Conservation (phyloP, 805 yeast genomes). For the Suhomyces emberorum region DNA sequence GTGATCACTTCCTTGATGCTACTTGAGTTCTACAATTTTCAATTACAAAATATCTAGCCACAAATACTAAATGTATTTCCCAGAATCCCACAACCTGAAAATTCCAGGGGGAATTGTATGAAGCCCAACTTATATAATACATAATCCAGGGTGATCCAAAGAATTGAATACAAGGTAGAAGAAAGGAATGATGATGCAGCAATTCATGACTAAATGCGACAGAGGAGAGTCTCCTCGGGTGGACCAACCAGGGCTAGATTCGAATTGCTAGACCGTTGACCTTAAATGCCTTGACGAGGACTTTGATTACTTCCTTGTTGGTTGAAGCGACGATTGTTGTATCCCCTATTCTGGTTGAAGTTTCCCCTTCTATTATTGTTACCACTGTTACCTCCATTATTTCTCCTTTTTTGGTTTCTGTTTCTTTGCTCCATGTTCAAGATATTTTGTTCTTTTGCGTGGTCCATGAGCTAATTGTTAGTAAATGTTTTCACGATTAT, state of each 20-base stretch:
- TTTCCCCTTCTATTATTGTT: constrained; percentile 15
- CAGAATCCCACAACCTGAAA: constrained; percentile 5
- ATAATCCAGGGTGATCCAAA: constrained; percentile 6
- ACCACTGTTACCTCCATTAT: constrained; percentile 23
- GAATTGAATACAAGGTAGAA: constrained; percentile 1
- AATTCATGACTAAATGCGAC: background rate
- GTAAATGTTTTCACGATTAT: too few relatives aligned
- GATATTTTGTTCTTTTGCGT: constrained; percentile 63
- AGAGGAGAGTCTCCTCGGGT: background rate
- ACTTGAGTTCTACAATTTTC: too few relatives aligned
- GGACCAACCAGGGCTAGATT: background rate
- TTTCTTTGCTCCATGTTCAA: constrained; percentile 49
- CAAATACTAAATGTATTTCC: constrained; percentile 5
- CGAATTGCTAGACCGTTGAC: background rate
- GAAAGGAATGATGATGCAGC: background rate
- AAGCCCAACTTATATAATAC: constrained; percentile 6
- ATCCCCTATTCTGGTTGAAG: constrained; percentile 23
- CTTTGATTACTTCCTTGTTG: constrained; percentile 10
- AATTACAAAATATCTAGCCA: background rate
- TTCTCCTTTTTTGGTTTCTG: constrained; percentile 43
- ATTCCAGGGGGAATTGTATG: constrained; percentile 1
- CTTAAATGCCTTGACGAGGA: constrained; percentile 5
- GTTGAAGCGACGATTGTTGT: constrained; percentile 21
- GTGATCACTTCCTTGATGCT: too few relatives aligned
- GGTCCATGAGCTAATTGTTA: constrained; percentile 52